Conservation (phyloP, 345 rosid genomes). For the Syzygium aqueum region DNA sequence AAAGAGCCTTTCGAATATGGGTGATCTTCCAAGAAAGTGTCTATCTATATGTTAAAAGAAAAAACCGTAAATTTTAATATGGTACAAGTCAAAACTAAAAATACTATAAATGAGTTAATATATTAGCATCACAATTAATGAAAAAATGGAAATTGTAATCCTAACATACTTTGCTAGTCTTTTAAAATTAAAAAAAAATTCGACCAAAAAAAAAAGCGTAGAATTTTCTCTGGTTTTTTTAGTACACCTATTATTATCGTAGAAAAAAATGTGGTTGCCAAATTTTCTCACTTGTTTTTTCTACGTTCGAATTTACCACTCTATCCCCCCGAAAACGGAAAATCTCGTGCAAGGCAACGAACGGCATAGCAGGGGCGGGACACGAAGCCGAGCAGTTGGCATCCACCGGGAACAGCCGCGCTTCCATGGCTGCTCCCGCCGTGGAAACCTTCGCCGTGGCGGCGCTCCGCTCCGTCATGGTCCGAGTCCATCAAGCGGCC, state of each 20-base stretch:
- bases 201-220: neutral
- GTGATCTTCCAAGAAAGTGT: too few species aligned
- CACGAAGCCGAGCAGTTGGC: neutral
- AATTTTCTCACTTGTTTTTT: neutral
- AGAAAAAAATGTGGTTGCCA: neutral
- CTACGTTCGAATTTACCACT: neutral
- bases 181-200: too few species aligned
- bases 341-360: neutral
- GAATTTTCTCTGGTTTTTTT: neutral
- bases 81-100: neutral
- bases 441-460: slow-evolving; percentile 41
- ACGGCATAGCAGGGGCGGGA: neutral
- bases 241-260: neutral
- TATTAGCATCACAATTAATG: too few species aligned
- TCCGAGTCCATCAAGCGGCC: slow-evolving; percentile 66
- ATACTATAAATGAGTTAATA: neutral
- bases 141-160: too few species aligned
- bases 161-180: too few species aligned
- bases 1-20: neutral
- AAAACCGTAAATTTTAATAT: too few species aligned
- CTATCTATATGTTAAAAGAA: too few species aligned
- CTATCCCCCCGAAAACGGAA: neutral
- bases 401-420: neutral
- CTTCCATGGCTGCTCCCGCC: slow-evolving; percentile 43
- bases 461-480: slow-evolving; percentile 66